Evolutionary conservation across 2,329 filamentous ascomycete genomes (phyloP).

Genomic region (Westerdykella sp.): DNA sequence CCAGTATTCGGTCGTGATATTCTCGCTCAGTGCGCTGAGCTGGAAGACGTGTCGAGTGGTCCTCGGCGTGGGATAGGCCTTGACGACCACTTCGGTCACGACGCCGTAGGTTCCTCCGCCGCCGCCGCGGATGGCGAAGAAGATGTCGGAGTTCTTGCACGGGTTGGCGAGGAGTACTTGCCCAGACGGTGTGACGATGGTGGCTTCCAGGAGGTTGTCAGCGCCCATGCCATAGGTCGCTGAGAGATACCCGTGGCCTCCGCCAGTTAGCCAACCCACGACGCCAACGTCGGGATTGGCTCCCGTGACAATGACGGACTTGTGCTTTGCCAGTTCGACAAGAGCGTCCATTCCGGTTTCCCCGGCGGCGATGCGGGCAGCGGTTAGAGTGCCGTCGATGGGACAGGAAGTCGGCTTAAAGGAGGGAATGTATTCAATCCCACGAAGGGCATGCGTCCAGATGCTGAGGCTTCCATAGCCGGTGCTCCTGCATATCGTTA

Average conservation of each 20-base stretch:
- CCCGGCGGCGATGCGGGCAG: conserved; percentile 18
- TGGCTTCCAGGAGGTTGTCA: conserved; percentile 34
- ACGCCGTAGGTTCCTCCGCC: conserved; percentile 37
- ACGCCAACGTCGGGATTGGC: conserved; percentile 33
- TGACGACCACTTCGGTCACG: conserved; percentile 27
- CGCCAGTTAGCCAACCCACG: conserved; percentile 37
- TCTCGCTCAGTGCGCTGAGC: conserved; percentile 5
- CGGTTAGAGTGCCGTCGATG: conserved; percentile 1
- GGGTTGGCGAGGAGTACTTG: conserved; percentile 14
- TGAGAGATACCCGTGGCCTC: conserved; percentile 36
- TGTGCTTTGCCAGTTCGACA: conserved; percentile 9
- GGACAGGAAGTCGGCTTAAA: conserved; percentile 17
- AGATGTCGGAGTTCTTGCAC: conserved; percentile 30
- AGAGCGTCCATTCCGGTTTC: conserved; percentile 16
- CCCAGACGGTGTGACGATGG: conserved; percentile 25
- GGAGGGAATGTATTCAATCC: conserved; percentile 14
- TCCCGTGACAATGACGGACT: conserved; percentile 16
- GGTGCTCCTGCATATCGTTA: conserved; percentile 2
- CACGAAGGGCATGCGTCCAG: conserved; percentile 24
- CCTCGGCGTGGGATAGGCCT: conserved; percentile 27
- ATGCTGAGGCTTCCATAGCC: conserved; percentile 13
- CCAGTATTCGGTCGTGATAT: conserved; percentile 13
- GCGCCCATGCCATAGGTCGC: conserved; percentile 33
- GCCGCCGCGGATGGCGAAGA: conserved; percentile 35
- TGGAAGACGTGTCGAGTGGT: conserved; percentile 13